These are phyloP conservation scores for Dipodascus geniculatus DNA, from an alignment of 805 yeast genomes.

Conservation along the genomic window DNA sequence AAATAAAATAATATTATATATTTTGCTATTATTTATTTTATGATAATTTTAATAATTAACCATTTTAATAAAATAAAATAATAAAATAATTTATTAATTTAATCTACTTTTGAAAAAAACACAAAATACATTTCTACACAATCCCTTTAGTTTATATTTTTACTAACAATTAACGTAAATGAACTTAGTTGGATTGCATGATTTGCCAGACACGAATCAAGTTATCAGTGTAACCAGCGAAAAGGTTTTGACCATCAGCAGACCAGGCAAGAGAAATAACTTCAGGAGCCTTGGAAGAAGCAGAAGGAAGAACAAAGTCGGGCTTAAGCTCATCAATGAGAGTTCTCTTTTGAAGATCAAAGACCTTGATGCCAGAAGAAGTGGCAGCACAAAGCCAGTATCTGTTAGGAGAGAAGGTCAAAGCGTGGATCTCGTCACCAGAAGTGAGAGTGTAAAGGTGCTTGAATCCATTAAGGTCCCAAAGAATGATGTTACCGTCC, in stretches of 20 bases:
- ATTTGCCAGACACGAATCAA: slow-evolving; percentile 99
- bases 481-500: slow-evolving; percentile 96
- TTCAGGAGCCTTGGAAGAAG: slow-evolving; percentile 93
- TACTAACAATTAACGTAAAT: neutral
- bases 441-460: slow-evolving; percentile 89
- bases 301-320: slow-evolving; percentile 76
- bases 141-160: neutral
- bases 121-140: neutral
- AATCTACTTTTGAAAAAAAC: too few species aligned
- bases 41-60: too few species aligned
- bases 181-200: slow-evolving; percentile 42
- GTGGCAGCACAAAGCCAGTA: slow-evolving; percentile 99
- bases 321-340: slow-evolving; percentile 97
- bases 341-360: slow-evolving; percentile 89
- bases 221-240: slow-evolving; percentile 99
- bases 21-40: too few species aligned
- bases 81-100: too few species aligned
- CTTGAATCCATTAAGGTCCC: slow-evolving; percentile 84
- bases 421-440: slow-evolving; percentile 94
- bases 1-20: too few species aligned
- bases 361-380: slow-evolving; percentile 93
- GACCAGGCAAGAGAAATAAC: slow-evolving; percentile 98
- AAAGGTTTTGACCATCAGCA: slow-evolving; percentile 98
- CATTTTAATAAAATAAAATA: too few species aligned
- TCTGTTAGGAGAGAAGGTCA: slow-evolving; percentile 99